Percentiles rank a stretch among this genome's conserved stretches.
Evolutionary conservation across 495 filamentous ascomycete species (phyloP).

Genomic region (Aspergillus mulundensis): DNA sequence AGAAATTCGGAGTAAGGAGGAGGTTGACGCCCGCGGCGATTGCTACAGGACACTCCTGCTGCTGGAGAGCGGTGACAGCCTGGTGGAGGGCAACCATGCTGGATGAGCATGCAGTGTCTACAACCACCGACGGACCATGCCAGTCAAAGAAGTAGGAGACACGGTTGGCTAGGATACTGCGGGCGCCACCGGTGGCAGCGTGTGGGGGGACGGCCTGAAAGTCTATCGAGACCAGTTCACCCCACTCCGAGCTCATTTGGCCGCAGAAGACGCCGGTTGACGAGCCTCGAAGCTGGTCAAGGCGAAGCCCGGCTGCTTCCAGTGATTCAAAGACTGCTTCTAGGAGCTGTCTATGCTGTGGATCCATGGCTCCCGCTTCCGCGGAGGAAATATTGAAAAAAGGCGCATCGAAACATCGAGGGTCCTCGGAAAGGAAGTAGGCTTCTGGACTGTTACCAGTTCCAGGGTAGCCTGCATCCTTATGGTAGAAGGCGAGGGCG

Average conservation of each 20-base stretch:
- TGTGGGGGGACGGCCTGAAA: background rate
- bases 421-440: constrained; percentile 49
- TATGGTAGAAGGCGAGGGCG: background rate
- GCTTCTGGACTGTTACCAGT: constrained; percentile 18
- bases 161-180: constrained; percentile 35
- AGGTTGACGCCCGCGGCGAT: constrained; percentile 17
- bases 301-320: constrained; percentile 42
- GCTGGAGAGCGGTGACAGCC: constrained; percentile 25
- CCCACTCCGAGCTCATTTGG: background rate
- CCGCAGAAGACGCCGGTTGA: background rate
- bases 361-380: constrained; percentile 45
- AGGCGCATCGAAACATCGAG: constrained; percentile 50
- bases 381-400: constrained; percentile 47
- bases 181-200: constrained; percentile 40
- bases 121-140: constrained; percentile 26
- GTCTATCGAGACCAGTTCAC: background rate
- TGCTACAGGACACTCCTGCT: constrained; percentile 23
- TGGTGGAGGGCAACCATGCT: constrained; percentile 32
- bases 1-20: constrained; percentile 17
- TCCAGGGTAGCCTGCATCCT: background rate
- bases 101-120: constrained; percentile 39
- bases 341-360: constrained; percentile 44
- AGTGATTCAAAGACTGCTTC: constrained; percentile 45
- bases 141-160: constrained; percentile 36
- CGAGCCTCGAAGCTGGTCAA: constrained; percentile 21